Evolutionary conservation across 108 stramenopile species (phyloP).

Genomic region (Nannochloropsis gaditana): DNA sequence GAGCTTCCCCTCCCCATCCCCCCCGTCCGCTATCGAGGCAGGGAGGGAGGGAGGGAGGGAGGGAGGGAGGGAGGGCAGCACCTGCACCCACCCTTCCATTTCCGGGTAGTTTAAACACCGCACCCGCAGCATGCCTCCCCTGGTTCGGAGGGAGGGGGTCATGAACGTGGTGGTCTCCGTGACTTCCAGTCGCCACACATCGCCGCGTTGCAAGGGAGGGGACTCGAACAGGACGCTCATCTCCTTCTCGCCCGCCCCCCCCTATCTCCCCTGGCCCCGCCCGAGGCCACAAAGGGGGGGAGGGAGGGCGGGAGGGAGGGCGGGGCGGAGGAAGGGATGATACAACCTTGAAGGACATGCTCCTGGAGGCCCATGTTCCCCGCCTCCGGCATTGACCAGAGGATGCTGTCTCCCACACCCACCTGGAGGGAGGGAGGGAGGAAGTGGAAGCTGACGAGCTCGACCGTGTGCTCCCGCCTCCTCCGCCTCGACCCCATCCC

Average conservation of each 20-base stretch:
- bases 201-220: neutral
- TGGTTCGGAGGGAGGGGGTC: neutral
- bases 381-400: neutral
- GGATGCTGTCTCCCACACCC: neutral
- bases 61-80: neutral
- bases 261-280: too few relatives aligned
- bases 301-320: neutral
- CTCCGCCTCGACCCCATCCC: too few relatives aligned
- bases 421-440: neutral
- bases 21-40: neutral
- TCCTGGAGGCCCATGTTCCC: neutral
- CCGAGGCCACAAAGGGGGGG: neutral
- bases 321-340: neutral
- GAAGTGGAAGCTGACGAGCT: neutral
- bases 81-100: neutral
- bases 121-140: neutral
- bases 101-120: conserved; percentile 8
- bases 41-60: neutral
- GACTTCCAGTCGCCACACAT: neutral
- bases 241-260: too few relatives aligned
- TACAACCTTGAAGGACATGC: neutral
- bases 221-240: neutral
- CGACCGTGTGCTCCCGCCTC: too few relatives aligned
- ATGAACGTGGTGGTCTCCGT: neutral
- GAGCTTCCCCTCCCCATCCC: neutral